A percentile compares a stretch with the other conserved stretches of the same genome.
phyloP scores from a whole-genome alignment of 2,329 filamentous ascomycete genomes.

The Colletotrichum costaricense region DNA sequence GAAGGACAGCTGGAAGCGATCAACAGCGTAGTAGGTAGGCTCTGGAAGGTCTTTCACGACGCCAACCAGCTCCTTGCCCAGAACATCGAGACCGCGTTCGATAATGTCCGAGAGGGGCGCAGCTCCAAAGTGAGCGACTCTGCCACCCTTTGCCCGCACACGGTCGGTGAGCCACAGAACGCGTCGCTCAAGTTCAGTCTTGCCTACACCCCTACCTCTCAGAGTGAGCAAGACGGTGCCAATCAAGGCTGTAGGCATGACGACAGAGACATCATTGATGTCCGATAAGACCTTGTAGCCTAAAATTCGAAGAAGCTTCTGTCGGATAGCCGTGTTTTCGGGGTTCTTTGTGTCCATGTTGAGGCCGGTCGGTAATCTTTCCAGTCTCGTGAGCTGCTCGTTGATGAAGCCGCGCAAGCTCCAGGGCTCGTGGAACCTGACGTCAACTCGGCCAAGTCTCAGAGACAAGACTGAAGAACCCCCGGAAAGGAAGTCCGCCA shows the following conservation, averaged over 20 bases:
- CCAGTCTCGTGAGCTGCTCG: slow-evolving; percentile 74
- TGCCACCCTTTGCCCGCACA: slow-evolving; percentile 86
- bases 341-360: slow-evolving; percentile 59
- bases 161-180: slow-evolving; percentile 91
- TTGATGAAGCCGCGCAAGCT: slow-evolving; percentile 85
- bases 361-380: slow-evolving; percentile 59
- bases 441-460: slow-evolving; percentile 90
- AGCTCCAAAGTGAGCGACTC: slow-evolving; percentile 92
- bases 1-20: slow-evolving; percentile 96
- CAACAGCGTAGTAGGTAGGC: slow-evolving; percentile 93
- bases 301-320: slow-evolving; percentile 83
- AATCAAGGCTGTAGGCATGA: slow-evolving; percentile 97
- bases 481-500: slow-evolving; percentile 88
- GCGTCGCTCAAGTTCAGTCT: slow-evolving; percentile 83
- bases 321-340: slow-evolving; percentile 65
- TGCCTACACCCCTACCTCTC: slow-evolving; percentile 90
- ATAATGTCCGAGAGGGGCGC: slow-evolving; percentile 84
- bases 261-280: slow-evolving; percentile 95
- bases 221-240: slow-evolving; percentile 93
- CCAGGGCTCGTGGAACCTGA: slow-evolving; percentile 97
- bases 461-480: slow-evolving; percentile 88
- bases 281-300: slow-evolving; percentile 94
- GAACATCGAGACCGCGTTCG: slow-evolving; percentile 88
- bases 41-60: slow-evolving; percentile 83
- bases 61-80: slow-evolving; percentile 90